phyloP scores from a whole-genome alignment of 768 basidiomycete genomes.

The Russula olivacea region DNA sequence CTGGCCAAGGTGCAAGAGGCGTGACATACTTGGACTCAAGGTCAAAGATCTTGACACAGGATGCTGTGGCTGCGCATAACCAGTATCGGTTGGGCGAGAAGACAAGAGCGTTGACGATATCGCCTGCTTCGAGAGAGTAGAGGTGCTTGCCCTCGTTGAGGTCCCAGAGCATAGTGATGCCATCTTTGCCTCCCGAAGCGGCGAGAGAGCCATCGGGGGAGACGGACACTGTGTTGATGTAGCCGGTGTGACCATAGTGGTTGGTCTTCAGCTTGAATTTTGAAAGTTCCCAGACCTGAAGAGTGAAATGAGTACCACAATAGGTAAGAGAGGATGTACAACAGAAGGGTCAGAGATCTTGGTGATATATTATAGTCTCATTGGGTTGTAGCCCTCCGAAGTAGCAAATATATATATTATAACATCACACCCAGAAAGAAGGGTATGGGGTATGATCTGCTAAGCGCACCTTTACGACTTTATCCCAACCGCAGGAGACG shows the following conservation, averaged over 20 bases:
- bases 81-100: conserved; percentile 99
- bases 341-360: conserved; percentile 55
- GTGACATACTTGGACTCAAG: conserved; percentile 92
- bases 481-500: conserved; percentile 99
- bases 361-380: conserved; percentile 60
- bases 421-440: conserved; percentile 36
- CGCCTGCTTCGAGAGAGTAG: conserved; percentile 98
- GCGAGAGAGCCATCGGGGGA: conserved; percentile 98
- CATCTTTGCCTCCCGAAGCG: conserved; percentile 98
- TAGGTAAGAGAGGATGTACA: background rate
- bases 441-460: background rate
- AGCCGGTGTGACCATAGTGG: conserved; percentile 99
- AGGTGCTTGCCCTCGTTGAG: conserved; percentile 99
- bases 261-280: conserved; percentile 99
- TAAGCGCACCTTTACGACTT: conserved; percentile 91
- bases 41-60: conserved; percentile 99
- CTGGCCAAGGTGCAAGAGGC: conserved; percentile 9
- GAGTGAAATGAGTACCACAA: conserved; percentile 2
- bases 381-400: conserved; percentile 32
- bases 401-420: conserved; percentile 31
- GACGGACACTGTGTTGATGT: conserved; percentile 97
- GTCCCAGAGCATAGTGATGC: conserved; percentile 99
- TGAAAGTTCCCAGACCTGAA: conserved; percentile 97
- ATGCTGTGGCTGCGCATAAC: conserved; percentile 97
- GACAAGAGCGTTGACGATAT: conserved; percentile 97